Evolutionary conservation across 1,139 yeast species (phyloP).

Genomic region (Suhomyces choctaworum): DNA sequence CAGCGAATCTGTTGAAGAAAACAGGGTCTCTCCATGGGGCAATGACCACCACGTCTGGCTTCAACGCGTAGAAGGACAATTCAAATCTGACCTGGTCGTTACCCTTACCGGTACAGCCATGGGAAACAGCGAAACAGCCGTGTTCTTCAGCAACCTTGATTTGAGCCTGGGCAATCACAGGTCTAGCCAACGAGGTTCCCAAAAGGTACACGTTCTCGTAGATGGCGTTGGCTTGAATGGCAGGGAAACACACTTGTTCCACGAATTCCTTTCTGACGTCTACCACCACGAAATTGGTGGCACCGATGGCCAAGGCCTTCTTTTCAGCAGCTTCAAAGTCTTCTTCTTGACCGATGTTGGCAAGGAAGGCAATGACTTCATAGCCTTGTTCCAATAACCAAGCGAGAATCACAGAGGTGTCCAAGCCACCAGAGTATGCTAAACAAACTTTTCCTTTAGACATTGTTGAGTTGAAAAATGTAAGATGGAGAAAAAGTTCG

Average conservation of each 20-base stretch:
- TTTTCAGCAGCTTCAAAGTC: conserved; percentile 96
- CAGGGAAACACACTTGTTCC: conserved; percentile 91
- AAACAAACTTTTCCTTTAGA: conserved; percentile 98
- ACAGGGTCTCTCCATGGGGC: conserved; percentile 99
- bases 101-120: conserved; percentile 99
- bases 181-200: conserved; percentile 98
- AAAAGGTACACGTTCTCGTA: conserved; percentile 94
- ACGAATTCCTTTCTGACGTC: conserved; percentile 96
- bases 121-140: conserved; percentile 97
- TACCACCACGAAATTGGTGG: conserved; percentile 88
- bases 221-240: conserved; percentile 94
- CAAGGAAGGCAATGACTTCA: conserved; percentile 97
- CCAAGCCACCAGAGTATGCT: conserved; percentile 99
- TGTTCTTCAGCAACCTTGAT: conserved; percentile 94
- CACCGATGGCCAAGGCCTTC: conserved; percentile 96
- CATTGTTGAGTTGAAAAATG: conserved; percentile 43
- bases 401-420: conserved; percentile 94
- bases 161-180: conserved; percentile 97
- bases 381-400: conserved; percentile 98
- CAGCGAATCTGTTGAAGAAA: conserved; percentile 94
- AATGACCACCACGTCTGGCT: conserved; percentile 94
- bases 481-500: conserved; percentile 20
- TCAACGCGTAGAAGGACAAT: conserved; percentile 92
- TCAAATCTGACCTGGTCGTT: conserved; percentile 99
- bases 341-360: conserved; percentile 98